These are phyloP conservation scores for Microthyrium microscopicum DNA, from an alignment of 2,329 filamentous ascomycete species.

Conservation along the genomic window DNA sequence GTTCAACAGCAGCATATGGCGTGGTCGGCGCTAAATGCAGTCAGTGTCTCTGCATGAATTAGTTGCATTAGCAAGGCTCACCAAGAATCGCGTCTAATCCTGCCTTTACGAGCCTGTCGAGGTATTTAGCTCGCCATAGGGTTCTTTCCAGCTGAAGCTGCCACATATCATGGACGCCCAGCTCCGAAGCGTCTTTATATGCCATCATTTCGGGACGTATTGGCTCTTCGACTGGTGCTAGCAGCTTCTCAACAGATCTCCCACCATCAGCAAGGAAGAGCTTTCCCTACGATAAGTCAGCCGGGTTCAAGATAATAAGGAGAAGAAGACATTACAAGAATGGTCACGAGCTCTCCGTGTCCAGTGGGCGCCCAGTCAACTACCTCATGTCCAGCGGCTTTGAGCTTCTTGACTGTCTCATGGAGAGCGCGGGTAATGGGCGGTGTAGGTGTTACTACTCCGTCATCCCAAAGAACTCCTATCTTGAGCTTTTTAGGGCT, in stretches of 20 bases:
- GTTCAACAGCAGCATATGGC: constrained; percentile 25
- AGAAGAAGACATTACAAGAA: constrained; percentile 23
- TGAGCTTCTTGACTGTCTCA: constrained; percentile 36
- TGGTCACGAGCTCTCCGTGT: constrained; percentile 33
- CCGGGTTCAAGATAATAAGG: background rate
- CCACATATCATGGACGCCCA: constrained; percentile 31
- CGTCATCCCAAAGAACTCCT: constrained; percentile 12
- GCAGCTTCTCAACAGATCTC: constrained; percentile 25
- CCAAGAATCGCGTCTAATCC: constrained; percentile 29
- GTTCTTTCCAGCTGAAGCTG: constrained; percentile 31
- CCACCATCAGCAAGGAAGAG: constrained; percentile 37
- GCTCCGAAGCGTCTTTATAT: constrained; percentile 27
- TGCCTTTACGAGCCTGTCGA: constrained; percentile 25
- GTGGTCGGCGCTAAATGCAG: constrained; percentile 22
- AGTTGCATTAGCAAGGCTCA: constrained; percentile 5
- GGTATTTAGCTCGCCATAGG: constrained; percentile 24
- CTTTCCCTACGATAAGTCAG: constrained; percentile 13
- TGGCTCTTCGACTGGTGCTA: constrained; percentile 26
- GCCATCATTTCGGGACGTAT: constrained; percentile 31
- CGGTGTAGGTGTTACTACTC: constrained; percentile 11
- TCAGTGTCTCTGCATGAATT: constrained; percentile 1
- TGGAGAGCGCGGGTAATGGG: constrained; percentile 11
- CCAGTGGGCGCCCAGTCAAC: constrained; percentile 38
- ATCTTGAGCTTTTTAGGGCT: constrained; percentile 15
- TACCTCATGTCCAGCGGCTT: constrained; percentile 34